Conservation (phyloP, 106 monocot genomes). For the Apostasia ramifera region DNA sequence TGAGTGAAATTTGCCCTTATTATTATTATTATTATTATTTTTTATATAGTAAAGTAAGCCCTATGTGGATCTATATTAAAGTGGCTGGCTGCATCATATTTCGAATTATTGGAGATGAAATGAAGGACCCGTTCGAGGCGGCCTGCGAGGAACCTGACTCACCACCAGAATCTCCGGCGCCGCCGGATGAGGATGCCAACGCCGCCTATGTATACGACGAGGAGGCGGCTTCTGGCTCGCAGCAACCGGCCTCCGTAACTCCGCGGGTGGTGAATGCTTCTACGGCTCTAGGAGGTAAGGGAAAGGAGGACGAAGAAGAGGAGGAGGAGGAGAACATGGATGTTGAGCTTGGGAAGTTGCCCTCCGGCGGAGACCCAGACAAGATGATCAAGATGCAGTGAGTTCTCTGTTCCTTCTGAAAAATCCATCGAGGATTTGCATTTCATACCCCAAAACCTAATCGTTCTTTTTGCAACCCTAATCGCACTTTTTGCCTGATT, state of each 20-base stretch:
- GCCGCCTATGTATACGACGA: conserved; percentile 31
- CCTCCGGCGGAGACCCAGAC: conserved; percentile 59
- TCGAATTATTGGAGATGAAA: conserved; percentile 2
- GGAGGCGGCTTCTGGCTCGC: conserved; percentile 12
- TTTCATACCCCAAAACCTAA: background rate
- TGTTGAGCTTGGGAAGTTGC: conserved; percentile 64
- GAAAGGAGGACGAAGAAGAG: conserved; percentile 74
- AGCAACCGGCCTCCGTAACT: conserved; percentile 8
- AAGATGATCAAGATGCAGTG: conserved; percentile 90
- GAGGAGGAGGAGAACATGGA: conserved; percentile 88
- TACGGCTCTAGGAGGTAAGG: conserved; percentile 17
- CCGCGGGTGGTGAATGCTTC: conserved; percentile 8
- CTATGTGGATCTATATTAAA: too few relatives aligned
- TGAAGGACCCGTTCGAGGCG: conserved; percentile 97
- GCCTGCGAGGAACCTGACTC: conserved; percentile 70
- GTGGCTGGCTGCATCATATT: too few relatives aligned
- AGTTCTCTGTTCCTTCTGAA: conserved; percentile 7
- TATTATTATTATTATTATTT: too few relatives aligned
- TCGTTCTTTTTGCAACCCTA: background rate
- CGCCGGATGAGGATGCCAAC: conserved; percentile 35
- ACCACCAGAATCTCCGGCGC: conserved; percentile 70
- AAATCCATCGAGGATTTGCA: background rate
- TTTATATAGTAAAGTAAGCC: too few relatives aligned
- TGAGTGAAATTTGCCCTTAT: too few relatives aligned
- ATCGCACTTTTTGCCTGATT: too few relatives aligned